Base-by-base conservation (phyloP, 768 basidiomycete species). In the Cystofilobasidium bisporidii region DNA sequence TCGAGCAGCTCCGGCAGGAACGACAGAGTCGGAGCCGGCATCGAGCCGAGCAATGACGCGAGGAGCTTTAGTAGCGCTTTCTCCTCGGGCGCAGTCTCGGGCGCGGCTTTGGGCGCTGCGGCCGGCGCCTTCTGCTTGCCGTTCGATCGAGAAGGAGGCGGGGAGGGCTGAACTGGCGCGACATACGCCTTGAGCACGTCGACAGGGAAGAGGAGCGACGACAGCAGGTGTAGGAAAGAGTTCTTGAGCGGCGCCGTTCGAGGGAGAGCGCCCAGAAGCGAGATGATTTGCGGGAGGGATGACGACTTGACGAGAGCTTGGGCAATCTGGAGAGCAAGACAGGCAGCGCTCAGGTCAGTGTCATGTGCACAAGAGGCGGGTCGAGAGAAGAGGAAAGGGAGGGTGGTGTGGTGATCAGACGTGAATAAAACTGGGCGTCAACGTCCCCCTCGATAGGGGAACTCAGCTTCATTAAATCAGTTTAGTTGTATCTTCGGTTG, bases 151-250 rank as follows among this genome's bases (percentile, higher is more conserved):
- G 53, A 30, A 2, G 53, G 28, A 3, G 53, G 28, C 4, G 53
- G 53, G 2, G 53, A 17, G 9, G 53, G 53, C 53, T 56, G 53
- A 17, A 56, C 53, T 3, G 53, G 53, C 2, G 28, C 53, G 18
- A 56, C 53, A 20, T 61, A 43, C 22, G 45, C 50, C 43, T 63
- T 63, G 58, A 69, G 68, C 47, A 64, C 59, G 22, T 69, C 68
- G 24, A 59, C 43, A 1, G 68, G 68, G 57, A 69, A 64, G 45
- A 69, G 63, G 22, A 69, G 56, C 0, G 68, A 69, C 1, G 63
- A 59, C 11, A 60, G 68, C 3, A 69, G 57, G 24, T 45, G 32
- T 20, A 61, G 50, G 28, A 69, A 26, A 8, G 26, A 22, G 14
- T 3, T 0, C 22, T 24, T 20, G 3, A 69, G 63, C 6, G 63